phyloP scores from a whole-genome alignment of 1,139 yeast genomes.

The Geotrichum citri-aurantii region DNA sequence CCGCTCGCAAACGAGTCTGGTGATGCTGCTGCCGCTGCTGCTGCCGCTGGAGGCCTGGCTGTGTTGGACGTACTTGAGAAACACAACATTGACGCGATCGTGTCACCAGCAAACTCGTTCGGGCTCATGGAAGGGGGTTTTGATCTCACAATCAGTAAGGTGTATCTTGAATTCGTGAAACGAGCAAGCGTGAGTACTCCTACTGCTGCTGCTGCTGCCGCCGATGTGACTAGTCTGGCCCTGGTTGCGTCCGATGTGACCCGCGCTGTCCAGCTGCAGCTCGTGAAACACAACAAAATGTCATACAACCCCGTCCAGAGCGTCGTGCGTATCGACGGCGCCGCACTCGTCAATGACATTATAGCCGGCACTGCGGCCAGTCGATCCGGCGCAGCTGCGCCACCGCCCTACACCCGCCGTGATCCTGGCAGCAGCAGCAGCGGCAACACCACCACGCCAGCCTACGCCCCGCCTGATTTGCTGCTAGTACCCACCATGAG shows the following conservation, averaged over 20 bases:
- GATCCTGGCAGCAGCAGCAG: neutral
- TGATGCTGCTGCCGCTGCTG: neutral
- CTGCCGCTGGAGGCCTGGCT: too few relatives aligned
- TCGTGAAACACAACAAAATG: conserved; percentile 17
- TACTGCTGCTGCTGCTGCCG: too few relatives aligned
- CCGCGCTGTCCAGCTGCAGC: conserved; percentile 23
- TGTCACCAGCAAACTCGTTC: conserved; percentile 51
- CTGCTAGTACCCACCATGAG: conserved; percentile 48
- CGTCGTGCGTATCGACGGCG: neutral
- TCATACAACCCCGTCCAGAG: conserved; percentile 3
- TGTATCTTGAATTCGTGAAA: conserved; percentile 29
- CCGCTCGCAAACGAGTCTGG: neutral
- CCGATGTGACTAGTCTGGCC: conserved; percentile 9
- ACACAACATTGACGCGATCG: conserved; percentile 32
- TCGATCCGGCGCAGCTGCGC: neutral
- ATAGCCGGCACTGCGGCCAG: neutral
- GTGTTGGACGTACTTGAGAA: conserved; percentile 14
- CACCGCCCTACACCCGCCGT: neutral
- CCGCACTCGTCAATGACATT: neutral
- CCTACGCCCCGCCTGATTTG: conserved; percentile 29
- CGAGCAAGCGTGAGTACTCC: conserved; percentile 18
- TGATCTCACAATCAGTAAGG: conserved; percentile 40
- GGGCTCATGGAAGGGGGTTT: conserved; percentile 51
- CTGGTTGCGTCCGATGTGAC: neutral
- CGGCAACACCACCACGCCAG: too few relatives aligned